Percentiles rank a stretch among this genome's conserved stretches.
Conservation (phyloP, 2,329 filamentous ascomycete genomes). For the Thyridium curvatum region DNA sequence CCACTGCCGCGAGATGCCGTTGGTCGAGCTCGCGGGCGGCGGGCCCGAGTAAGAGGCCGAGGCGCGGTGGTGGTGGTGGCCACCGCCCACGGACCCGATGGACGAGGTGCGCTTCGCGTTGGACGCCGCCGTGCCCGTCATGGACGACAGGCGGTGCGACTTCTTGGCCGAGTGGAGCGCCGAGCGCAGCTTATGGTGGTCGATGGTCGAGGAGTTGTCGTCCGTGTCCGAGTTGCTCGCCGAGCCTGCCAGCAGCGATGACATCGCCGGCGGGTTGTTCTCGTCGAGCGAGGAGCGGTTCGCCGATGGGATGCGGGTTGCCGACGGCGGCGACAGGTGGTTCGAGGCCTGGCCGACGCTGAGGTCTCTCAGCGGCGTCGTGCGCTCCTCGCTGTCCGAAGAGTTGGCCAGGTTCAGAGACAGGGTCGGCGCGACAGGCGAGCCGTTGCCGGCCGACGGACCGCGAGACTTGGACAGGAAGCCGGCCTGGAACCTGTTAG, state of each 20-base stretch:
- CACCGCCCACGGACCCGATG: constrained; percentile 26
- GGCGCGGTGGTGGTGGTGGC: constrained; percentile 22
- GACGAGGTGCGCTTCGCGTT: constrained; percentile 39
- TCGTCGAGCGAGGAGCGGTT: constrained; percentile 36
- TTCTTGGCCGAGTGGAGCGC: constrained; percentile 48
- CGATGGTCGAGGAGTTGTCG: constrained; percentile 35
- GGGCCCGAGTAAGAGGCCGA: constrained; percentile 30
- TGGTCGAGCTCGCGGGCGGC: constrained; percentile 40
- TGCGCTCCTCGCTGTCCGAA: constrained; percentile 39
- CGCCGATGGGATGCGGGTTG: constrained; percentile 21
- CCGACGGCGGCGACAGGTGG: constrained; percentile 39
- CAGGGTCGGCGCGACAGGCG: constrained; percentile 54
- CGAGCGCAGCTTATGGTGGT: constrained; percentile 47
- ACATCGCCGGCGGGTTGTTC: constrained; percentile 36
- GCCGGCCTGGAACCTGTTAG: constrained; percentile 79
- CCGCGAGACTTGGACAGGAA: constrained; percentile 61
- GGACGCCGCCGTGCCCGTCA: constrained; percentile 26
- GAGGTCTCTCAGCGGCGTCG: constrained; percentile 42
- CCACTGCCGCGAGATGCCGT: constrained; percentile 46
- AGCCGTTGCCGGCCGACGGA: constrained; percentile 43
- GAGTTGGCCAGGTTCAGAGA: constrained; percentile 44
- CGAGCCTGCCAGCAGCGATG: constrained; percentile 12
- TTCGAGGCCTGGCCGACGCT: constrained; percentile 42
- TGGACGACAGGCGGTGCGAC: constrained; percentile 30
- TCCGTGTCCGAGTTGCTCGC: constrained; percentile 23